phyloP scores from a whole-genome alignment of 1,284 basidiomycete genomes.

The Anthracocystis panici-leucophaei region DNA sequence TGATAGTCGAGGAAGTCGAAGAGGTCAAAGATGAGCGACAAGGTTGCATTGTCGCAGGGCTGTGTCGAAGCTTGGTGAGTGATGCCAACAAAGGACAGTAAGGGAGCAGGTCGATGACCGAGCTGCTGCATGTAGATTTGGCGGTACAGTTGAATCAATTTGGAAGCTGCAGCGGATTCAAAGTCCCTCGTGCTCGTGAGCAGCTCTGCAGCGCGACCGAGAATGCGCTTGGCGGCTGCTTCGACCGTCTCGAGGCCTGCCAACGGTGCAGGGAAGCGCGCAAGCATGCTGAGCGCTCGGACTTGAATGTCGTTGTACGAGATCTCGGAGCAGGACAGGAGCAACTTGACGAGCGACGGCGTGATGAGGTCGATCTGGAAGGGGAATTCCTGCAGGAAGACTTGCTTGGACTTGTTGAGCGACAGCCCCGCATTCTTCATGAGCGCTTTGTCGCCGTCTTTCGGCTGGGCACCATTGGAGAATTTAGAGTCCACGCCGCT shows the following conservation, averaged over 20 bases:
- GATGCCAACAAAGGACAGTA: slow-evolving; percentile 27
- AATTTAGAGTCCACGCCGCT: slow-evolving; percentile 48
- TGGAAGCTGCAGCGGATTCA: slow-evolving; percentile 56
- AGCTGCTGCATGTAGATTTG: slow-evolving; percentile 53
- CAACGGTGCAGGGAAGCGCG: slow-evolving; percentile 53
- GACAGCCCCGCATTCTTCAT: slow-evolving; percentile 50
- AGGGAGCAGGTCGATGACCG: slow-evolving; percentile 28
- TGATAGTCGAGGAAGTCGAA: slow-evolving; percentile 57
- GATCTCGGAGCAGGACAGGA: slow-evolving; percentile 56
- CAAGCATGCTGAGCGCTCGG: slow-evolving; percentile 48
- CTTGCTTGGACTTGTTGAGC: slow-evolving; percentile 56
- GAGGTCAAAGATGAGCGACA: slow-evolving; percentile 60
- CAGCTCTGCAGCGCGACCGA: slow-evolving; percentile 46
- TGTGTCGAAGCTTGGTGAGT: not conserved
- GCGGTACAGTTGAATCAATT: slow-evolving; percentile 55
- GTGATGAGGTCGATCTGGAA: slow-evolving; percentile 43
- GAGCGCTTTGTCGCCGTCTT: slow-evolving; percentile 21
- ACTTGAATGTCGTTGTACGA: slow-evolving; percentile 62
- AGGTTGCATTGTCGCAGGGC: slow-evolving; percentile 14
- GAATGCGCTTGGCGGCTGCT: slow-evolving; percentile 34
- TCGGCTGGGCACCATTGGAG: slow-evolving; percentile 17
- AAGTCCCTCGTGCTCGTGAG: slow-evolving; percentile 56
- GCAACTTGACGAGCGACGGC: slow-evolving; percentile 44
- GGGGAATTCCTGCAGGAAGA: slow-evolving; percentile 47
- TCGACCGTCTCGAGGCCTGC: slow-evolving; percentile 38